A percentile compares a stretch with the other conserved stretches of the same genome.
Evolutionary conservation across 2,329 filamentous ascomycete species (phyloP).

Genomic region (Paramyrothecium roridum): DNA sequence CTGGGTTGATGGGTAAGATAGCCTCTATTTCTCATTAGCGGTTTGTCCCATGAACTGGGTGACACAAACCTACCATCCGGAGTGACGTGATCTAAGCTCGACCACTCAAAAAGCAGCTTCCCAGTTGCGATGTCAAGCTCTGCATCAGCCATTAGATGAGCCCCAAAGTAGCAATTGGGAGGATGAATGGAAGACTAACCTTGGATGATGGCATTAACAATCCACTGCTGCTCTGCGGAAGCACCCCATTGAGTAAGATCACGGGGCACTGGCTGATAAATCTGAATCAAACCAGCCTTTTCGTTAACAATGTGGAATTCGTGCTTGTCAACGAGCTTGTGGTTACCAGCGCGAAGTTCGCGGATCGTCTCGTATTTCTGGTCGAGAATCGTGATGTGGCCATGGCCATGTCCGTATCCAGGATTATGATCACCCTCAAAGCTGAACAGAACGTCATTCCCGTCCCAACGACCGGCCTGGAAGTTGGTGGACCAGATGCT

Average conservation of each 20-base stretch:
- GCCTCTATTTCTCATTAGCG: conserved; percentile 28
- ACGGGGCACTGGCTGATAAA: conserved; percentile 46
- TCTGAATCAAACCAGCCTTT: conserved; percentile 49
- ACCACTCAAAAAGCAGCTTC: conserved; percentile 47
- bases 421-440: conserved; percentile 53
- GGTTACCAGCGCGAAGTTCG: conserved; percentile 48
- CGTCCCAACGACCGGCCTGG: conserved; percentile 45
- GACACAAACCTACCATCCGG: conserved; percentile 14
- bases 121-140: conserved; percentile 50
- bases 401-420: conserved; percentile 50
- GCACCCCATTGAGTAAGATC: conserved; percentile 44
- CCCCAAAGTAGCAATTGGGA: background rate
- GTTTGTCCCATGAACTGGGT: conserved; percentile 1
- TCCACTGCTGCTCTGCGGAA: conserved; percentile 48
- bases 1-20: conserved; percentile 41
- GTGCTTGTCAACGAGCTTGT: conserved; percentile 49
- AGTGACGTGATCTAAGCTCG: conserved; percentile 20
- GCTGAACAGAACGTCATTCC: conserved; percentile 47
- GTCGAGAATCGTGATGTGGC: conserved; percentile 50
- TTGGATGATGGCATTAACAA: conserved; percentile 52
- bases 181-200: conserved; percentile 28
- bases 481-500: conserved; percentile 53
- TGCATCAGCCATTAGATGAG: conserved; percentile 4
- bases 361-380: conserved; percentile 52
- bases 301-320: conserved; percentile 54